Evolutionary conservation across 768 basidiomycete species (phyloP).

Genomic region (Leccinum pellstonianum): DNA sequence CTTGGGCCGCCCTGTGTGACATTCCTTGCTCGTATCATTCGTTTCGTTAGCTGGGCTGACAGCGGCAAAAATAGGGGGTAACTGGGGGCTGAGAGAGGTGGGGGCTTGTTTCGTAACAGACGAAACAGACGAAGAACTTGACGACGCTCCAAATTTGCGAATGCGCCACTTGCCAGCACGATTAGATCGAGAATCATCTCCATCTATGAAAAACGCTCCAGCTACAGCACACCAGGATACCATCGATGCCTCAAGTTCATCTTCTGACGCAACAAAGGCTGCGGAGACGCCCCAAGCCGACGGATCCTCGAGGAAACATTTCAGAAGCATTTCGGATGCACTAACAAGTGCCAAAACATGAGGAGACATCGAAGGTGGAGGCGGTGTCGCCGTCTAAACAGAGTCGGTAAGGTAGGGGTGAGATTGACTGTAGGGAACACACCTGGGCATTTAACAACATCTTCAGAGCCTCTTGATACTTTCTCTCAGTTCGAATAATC

Average conservation of each 20-base stretch:
- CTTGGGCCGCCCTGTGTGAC: neutral
- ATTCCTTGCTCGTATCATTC: slow-evolving; percentile 7
- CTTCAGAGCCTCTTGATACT: slow-evolving; percentile 39
- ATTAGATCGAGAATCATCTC: slow-evolving; percentile 10
- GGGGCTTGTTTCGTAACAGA: slow-evolving; percentile 9
- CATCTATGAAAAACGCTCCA: slow-evolving; percentile 39
- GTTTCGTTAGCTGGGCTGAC: slow-evolving; percentile 5
- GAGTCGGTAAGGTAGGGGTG: neutral
- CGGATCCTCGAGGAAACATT: slow-evolving; percentile 56
- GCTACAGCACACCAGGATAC: slow-evolving; percentile 46
- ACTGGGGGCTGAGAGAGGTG: slow-evolving; percentile 5
- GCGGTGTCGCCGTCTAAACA: slow-evolving; percentile 38
- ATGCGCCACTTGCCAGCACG: slow-evolving; percentile 24
- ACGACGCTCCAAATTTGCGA: slow-evolving; percentile 18
- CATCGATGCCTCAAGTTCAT: slow-evolving; percentile 53
- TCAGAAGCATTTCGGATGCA: slow-evolving; percentile 51
- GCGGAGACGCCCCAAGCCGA: slow-evolving; percentile 63
- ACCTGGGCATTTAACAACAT: slow-evolving; percentile 39
- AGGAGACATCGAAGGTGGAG: slow-evolving; percentile 50
- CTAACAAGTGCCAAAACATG: slow-evolving; percentile 51
- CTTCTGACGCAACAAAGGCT: slow-evolving; percentile 54
- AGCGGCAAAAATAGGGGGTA: slow-evolving; percentile 13
- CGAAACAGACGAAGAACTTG: slow-evolving; percentile 5
- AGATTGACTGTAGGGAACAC: slow-evolving; percentile 7
- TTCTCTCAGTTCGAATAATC: slow-evolving; percentile 47